Percentiles rank a stretch among this genome's conserved stretches.
Evolutionary conservation across 2,329 filamentous ascomycete species (phyloP).

Genomic region (Pseudogymnoascus sp.): DNA sequence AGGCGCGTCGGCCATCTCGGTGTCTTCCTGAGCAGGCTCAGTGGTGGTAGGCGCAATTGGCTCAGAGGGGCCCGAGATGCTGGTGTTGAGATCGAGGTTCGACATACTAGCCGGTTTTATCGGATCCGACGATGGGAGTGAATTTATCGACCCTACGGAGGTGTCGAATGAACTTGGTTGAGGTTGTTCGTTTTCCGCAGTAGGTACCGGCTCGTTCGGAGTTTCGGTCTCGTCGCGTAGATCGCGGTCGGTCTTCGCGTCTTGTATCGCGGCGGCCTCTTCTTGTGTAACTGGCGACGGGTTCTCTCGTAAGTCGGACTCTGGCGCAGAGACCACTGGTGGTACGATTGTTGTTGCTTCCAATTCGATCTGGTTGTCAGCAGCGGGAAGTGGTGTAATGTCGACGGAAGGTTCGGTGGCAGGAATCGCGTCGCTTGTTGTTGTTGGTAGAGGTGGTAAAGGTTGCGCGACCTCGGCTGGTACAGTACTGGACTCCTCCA

Average conservation of each 20-base stretch:
- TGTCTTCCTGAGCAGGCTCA: conserved; percentile 17
- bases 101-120: conserved; percentile 11
- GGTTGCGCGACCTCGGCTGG: conserved; percentile 12
- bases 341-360: conserved; percentile 22
- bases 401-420: not conserved
- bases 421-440: conserved; percentile 1
- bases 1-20: conserved; percentile 28
- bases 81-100: conserved; percentile 11
- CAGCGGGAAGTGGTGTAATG: not conserved
- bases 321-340: conserved; percentile 24
- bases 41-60: not conserved
- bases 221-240: conserved; percentile 5
- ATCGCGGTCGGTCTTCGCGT: conserved; percentile 9
- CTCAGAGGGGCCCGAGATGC: not conserved
- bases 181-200: conserved; percentile 8
- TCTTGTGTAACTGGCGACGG: conserved; percentile 10
- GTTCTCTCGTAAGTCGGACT: conserved; percentile 26
- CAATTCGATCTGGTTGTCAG: conserved; percentile 2
- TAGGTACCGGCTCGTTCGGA: not conserved
- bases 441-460: not conserved
- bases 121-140: not conserved
- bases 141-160: not conserved
- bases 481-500: conserved; percentile 12
- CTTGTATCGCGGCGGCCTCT: conserved; percentile 10
- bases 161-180: not conserved